Evolutionary conservation across 768 basidiomycete genomes (phyloP).

Genomic region (Lactarius psammicola): DNA sequence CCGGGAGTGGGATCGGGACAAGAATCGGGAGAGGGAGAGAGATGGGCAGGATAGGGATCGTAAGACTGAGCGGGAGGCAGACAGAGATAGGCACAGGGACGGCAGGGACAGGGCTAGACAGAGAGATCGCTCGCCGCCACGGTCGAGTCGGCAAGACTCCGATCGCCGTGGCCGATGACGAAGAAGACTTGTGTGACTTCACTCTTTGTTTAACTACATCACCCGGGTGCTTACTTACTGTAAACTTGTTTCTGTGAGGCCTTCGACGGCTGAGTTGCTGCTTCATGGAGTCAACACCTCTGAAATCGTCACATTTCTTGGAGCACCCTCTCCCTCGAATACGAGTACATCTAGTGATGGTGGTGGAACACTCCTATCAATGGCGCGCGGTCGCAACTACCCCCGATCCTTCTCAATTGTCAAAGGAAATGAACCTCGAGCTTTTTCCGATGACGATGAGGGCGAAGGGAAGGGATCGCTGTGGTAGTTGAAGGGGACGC

Average conservation of each 20-base stretch:
- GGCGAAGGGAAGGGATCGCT: slow-evolving; percentile 22
- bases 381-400: slow-evolving; percentile 47
- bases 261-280: neutral
- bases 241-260: neutral
- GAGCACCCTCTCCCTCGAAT: slow-evolving; percentile 41
- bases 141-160: slow-evolving; percentile 15
- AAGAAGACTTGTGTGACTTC: neutral
- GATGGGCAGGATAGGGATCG: slow-evolving; percentile 11
- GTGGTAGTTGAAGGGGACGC: slow-evolving; percentile 7
- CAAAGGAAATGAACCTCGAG: slow-evolving; percentile 28
- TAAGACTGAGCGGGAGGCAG: slow-evolving; percentile 31
- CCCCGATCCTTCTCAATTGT: neutral
- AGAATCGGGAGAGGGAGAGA: slow-evolving; percentile 4
- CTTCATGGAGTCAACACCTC: neutral
- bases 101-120: neutral
- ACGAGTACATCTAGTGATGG: slow-evolving; percentile 38
- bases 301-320: slow-evolving; percentile 45
- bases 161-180: slow-evolving; percentile 9
- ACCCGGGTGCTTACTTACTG: neutral
- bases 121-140: slow-evolving; percentile 17
- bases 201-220: neutral
- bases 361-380: slow-evolving; percentile 34
- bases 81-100: slow-evolving; percentile 16
- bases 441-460: slow-evolving; percentile 37
- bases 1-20: slow-evolving; percentile 1